These are phyloP conservation scores for Papilionanthe hybrid DNA, from an alignment of 116 monocot genomes.

Conservation along the genomic window DNA sequence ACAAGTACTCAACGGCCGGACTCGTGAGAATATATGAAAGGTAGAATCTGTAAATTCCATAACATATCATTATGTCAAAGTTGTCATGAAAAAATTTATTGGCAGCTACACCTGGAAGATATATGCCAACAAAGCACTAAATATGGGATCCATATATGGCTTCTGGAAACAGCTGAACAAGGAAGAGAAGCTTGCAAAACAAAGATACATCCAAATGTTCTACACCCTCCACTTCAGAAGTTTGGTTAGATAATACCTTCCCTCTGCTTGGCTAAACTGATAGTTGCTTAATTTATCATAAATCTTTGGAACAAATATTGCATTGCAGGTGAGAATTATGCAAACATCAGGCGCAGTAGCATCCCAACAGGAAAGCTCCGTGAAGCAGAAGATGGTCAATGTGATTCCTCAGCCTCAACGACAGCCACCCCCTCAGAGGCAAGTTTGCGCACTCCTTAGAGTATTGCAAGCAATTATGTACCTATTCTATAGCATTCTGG, in stretches of 20 bases:
- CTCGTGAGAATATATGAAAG: constrained; percentile 29
- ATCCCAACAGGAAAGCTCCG: background rate
- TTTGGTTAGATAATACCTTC: background rate
- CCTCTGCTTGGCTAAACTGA: background rate
- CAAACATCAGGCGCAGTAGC: background rate
- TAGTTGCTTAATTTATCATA: background rate
- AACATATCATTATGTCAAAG: background rate
- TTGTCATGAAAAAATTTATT: background rate
- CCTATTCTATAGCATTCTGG: constrained; percentile 6
- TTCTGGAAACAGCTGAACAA: constrained; percentile 39
- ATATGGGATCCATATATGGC: constrained; percentile 34
- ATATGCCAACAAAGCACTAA: constrained; percentile 35
- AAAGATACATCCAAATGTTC: constrained; percentile 38
- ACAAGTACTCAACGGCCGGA: constrained; percentile 19
- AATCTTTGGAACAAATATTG: background rate
- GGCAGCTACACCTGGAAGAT: constrained; percentile 50
- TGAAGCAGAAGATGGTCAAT: background rate
- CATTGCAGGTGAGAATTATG: constrained; percentile 1
- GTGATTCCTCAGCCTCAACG: background rate
- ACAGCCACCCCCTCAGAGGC: constrained; percentile 2
- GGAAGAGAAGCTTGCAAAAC: constrained; percentile 34
- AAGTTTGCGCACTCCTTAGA: background rate
- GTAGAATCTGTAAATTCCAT: background rate
- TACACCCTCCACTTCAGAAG: constrained; percentile 39
- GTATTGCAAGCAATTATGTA: background rate